phyloP scores from a whole-genome alignment of 768 basidiomycete genomes.

The Pisolithus microcarpus region DNA sequence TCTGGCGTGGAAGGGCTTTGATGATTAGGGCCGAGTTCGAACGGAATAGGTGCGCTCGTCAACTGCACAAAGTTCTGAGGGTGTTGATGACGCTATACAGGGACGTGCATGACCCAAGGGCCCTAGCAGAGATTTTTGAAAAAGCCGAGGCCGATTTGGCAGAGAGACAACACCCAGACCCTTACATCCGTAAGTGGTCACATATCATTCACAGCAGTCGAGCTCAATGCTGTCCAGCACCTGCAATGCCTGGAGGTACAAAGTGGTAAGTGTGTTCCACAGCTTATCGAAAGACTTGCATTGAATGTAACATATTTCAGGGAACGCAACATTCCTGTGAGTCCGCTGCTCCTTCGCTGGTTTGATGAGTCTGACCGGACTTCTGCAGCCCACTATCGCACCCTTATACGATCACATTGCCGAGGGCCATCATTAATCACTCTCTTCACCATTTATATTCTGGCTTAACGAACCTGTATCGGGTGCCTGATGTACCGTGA shows the following conservation, averaged over 20 bases:
- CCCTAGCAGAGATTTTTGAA: slow-evolving; percentile 67
- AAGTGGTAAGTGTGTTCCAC: slow-evolving; percentile 68
- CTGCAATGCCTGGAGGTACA: slow-evolving; percentile 83
- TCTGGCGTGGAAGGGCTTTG: slow-evolving; percentile 82
- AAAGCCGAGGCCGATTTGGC: slow-evolving; percentile 74
- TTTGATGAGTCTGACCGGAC: background rate
- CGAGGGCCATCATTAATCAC: slow-evolving; percentile 24
- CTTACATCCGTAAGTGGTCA: slow-evolving; percentile 73
- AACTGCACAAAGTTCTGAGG: background rate
- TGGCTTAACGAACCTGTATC: no score
- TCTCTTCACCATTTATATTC: background rate
- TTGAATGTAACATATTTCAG: slow-evolving; percentile 1
- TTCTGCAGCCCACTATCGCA: slow-evolving; percentile 49
- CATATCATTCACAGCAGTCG: slow-evolving; percentile 1
- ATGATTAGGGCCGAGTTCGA: slow-evolving; percentile 91
- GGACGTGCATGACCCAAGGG: slow-evolving; percentile 78
- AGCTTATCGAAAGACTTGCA: background rate
- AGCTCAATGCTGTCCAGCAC: slow-evolving; percentile 39
- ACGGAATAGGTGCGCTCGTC: slow-evolving; percentile 61
- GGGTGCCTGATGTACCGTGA: no score
- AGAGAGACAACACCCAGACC: slow-evolving; percentile 74
- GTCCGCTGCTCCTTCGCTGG: slow-evolving; percentile 18
- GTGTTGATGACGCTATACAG: slow-evolving; percentile 31
- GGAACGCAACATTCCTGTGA: slow-evolving; percentile 41
- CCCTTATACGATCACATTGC: slow-evolving; percentile 58